Base-by-base conservation (phyloP, 2,329 filamentous ascomycete species). In the Parastagonospora nodorum region DNA sequence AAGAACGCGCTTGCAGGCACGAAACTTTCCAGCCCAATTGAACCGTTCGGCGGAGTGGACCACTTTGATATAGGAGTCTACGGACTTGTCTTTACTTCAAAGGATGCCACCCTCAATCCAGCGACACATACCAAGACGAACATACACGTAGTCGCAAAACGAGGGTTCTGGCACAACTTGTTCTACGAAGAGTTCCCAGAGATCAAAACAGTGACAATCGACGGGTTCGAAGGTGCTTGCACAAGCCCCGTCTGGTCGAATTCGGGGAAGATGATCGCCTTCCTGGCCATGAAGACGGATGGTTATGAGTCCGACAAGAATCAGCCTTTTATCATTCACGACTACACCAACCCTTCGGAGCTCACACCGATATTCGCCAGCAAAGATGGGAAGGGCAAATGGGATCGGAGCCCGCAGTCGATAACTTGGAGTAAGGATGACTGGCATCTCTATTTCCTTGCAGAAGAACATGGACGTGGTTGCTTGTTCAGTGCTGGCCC, bases 241-340 rank as follows among this genome's bases (percentile, higher is more conserved):
- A 79, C 79, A 14, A 77, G 76, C 2, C 91, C 92, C 0, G 80
- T 83, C 0, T 96, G 95, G 74, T 92, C 90, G 2, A 84, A 85
- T 4, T 82, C 88, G 63, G 89, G 90, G 8, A 83, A 80, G 31
- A 82, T 83, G 52, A 78, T 93, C 24, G 90, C 85, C 1, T 96
- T 95, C 69, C 80, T 90, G 28, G 85, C 89, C 54, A 96, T 95
- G 92, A 82, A 83, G 56, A 82, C 82, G 48, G 80, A 84, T 44
- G 85, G 88, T 51, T 96, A 96, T 69, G 92, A 97, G 73, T 84
- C 88, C 12, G 91, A 96, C 75, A 88, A 88, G 71, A 82, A 87
- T 38, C 82, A 86, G 38, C 76, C 91, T 4, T 75, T 92, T 55
- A 74, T 90, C 2, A 71, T 90, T 6, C 81, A 84, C 1, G 81